These are phyloP conservation scores for Haplographium delicatum DNA, from an alignment of 495 filamentous ascomycete genomes.

Conservation along the genomic window DNA sequence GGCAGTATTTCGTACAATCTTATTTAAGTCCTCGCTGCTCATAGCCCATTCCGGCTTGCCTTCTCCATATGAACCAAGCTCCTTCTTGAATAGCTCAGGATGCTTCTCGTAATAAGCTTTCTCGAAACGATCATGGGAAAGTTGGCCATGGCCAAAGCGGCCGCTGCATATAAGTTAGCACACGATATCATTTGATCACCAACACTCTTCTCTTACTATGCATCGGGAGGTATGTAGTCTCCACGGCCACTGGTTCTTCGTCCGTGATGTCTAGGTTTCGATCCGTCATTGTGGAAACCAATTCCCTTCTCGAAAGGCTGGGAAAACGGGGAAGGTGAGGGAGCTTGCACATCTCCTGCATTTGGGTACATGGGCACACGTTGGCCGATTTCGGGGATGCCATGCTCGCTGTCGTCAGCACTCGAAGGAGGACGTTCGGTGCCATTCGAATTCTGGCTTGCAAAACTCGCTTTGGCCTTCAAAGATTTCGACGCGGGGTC, in stretches of 20 bases:
- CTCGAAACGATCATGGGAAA: conserved; percentile 68
- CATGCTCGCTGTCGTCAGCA: conserved; percentile 60
- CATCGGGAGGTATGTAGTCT: conserved; percentile 27
- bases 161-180: conserved; percentile 72
- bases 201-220: conserved; percentile 25
- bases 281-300: conserved; percentile 50
- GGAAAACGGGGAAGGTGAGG: conserved; percentile 69
- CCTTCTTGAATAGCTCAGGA: conserved; percentile 72
- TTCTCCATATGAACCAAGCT: conserved; percentile 53
- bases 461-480: conserved; percentile 59
- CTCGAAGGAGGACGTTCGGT: conserved; percentile 32
- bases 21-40: conserved; percentile 88
- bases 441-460: conserved; percentile 47
- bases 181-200: too few relatives aligned
- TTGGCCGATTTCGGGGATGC: conserved; percentile 85
- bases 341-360: conserved; percentile 95
- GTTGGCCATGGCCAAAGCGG: conserved; percentile 72
- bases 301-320: conserved; percentile 47
- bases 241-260: conserved; percentile 51
- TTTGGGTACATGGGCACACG: conserved; percentile 91
- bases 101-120: conserved; percentile 88
- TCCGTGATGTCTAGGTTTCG: conserved; percentile 53
- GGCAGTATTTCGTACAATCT: conserved; percentile 72
- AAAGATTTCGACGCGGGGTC: conserved; percentile 42
- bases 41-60: conserved; percentile 75